Base-by-base conservation (phyloP, 2,329 filamentous ascomycete species). In the Scleromitrula shiraiana region DNA sequence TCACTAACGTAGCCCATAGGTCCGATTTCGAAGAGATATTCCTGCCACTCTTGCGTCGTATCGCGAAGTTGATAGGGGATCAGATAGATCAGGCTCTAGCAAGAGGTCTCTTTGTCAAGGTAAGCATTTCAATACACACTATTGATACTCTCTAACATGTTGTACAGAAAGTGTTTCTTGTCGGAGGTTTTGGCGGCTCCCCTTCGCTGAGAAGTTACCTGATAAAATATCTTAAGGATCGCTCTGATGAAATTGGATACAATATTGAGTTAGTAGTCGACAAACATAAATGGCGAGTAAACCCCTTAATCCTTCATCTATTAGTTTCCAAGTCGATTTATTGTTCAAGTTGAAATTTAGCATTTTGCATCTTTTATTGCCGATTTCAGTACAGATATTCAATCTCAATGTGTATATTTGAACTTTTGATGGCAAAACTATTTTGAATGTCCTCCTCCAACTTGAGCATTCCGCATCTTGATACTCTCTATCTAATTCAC, bases 141-240 rank as follows among this genome's bases (percentile, higher is more conserved):
- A 5, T 17, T 10, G 14, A 22, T 39, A 12, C 15, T n/a, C n/a
- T 26, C 26, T 36, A 29, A 23, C 9, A 35, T 41, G 7, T n/a
- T 40, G 27, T 29, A 24, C 17, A 57, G 56, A 59, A 55, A 51
- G 53, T 59, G 2, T 56, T 55, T 19, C 48, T 60, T 8, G 50
- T 59, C 14, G 56, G 58, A 23, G 56, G 61, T 43, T 60, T 60
- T 49, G 55, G 50, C 3, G 51, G 35, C 1, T 50, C 53, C 7
- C 57, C 56, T 19, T 56, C 55, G 2, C 23, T 60, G 6, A 29
- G 41, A 14, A 47, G 38, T 12, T 52, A 50, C 15, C 42, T 59
- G 1, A 37, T 26, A 27, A 15, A 39, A 8, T 54, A 36, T 27
- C 50, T 56, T 17, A 7, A 14, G 19, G 6, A 46, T 2, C 20